Evolutionary conservation across 2,329 filamentous ascomycete species (phyloP), one percentile per base, ranked within the genome.

Genomic region (Hymenoscyphus fraxineus): DNA sequence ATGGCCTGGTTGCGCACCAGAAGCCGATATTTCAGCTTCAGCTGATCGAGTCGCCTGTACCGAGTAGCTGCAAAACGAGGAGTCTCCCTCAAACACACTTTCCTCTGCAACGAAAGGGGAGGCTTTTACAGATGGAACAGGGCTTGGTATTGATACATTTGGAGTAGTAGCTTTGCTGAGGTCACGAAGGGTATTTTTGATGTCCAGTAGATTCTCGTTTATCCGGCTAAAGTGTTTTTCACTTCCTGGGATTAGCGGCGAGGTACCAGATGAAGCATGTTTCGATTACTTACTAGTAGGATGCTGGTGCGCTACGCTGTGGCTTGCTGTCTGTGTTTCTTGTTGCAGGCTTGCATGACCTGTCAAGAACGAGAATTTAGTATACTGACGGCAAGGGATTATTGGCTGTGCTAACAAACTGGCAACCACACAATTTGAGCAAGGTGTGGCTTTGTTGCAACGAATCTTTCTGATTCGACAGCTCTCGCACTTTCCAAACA

Each of bases 211-310:
- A 22, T 44, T 64, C 19, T 66, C 61, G 19, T 66, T 64, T 47
- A 67, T 64, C 3, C 63, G 59, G 56, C 31, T 61, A 27, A 66
- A 66, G 39, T 67, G 39, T 41, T 47, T 64, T 58, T 67, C 31
- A 19, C 38, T 64, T 27, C 47, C n/a, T 13, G 9, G n/a, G 13
- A 12, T 54, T 54, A 54, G 12, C 22, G 47, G 13, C 19, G 10
- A 54, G 10, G 4, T 19, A 13, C 13, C 19, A 19, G 2, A 27
- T 12, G 22, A 54, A 2, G 47, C 13, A 22, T 5, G 10, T 5
- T 27, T 19, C 5, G 27, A 2, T 9, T 12, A 27, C 47, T 54
- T 54, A 27, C 47, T 54, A 54, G 47, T 54, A 54, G 5, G 47
- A 54, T 54, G 47, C 47, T 27, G 47, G 47, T 54, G 19, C 47